A percentile compares a stretch with the other conserved stretches of the same genome.
Conservation (phyloP, 169 alveolate genomes). For the Perkinsus marinus region DNA sequence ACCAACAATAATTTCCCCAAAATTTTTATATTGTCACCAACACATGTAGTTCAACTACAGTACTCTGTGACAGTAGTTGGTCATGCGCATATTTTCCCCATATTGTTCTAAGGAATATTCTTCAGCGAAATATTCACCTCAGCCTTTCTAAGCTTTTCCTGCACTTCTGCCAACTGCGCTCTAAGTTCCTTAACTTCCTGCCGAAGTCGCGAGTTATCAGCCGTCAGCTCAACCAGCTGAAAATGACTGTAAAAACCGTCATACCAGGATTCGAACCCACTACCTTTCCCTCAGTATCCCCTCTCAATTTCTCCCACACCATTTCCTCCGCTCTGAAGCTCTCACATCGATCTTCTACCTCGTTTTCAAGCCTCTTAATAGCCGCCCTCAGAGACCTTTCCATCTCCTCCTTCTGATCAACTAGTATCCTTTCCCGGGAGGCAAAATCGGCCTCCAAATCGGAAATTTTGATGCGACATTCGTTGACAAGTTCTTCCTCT, state of each 20-base stretch:
- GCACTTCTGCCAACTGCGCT: not conserved
- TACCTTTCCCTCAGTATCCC: not conserved
- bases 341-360: not conserved
- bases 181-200: not conserved
- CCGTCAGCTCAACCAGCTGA: not conserved
- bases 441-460: not conserved
- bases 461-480: not conserved
- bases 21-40: too few species aligned
- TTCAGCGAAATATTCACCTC: not conserved
- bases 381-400: not conserved
- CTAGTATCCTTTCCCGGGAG: not conserved
- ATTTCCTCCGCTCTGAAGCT: not conserved
- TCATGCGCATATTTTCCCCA: too few species aligned
- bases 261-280: not conserved
- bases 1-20: too few species aligned
- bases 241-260: not conserved
- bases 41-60: too few species aligned
- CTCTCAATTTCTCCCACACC: not conserved
- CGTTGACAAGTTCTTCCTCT: not conserved
- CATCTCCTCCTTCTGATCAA: not conserved
- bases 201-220: not conserved
- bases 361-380: not conserved
- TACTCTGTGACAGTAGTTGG: too few species aligned
- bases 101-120: too few species aligned
- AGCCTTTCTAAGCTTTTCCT: not conserved